Base-by-base conservation (phyloP, 768 basidiomycete genomes). In the Pisolithus orientalis region DNA sequence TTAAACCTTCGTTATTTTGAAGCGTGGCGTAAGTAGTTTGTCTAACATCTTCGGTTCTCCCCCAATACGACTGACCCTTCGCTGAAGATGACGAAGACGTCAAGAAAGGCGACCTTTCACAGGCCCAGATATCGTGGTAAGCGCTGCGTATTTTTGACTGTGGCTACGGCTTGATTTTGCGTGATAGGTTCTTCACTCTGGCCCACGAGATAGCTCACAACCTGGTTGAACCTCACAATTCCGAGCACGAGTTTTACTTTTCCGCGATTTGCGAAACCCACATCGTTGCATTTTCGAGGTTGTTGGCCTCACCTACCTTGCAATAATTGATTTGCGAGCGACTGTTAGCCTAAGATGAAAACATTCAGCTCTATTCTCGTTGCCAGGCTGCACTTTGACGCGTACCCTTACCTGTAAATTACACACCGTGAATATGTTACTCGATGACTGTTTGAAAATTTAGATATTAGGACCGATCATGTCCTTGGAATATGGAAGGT, bases 161-260 rank as follows among this genome's bases (percentile, higher is more conserved):
- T 42, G 10, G 45, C 8, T 31, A 53, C 37, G 46, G n/a, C 53
- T 39, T 53, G 37, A n/a, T 8, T 37, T 24, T 25, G 16, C 24
- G 32, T 4, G 21, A 7, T 57, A 87, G 88, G 89, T 99, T 87
- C 68, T 91, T 94, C 62, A 85, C 88, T 1, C 76, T 96, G 13
- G 93, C 94, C 0, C 95, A 96, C 65, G 93, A 93, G 63, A 88
- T 93, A 58, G 90, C 90, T 8, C 94, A 97, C 68, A 97, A 95
- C 62, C 72, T 96, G 2, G 85, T 94, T 14, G 76, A 83, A 39
- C 80, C 82, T 0, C 94, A 96, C 61, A 94, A 95, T 65, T 84
- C 90, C 1, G 86, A 94, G 62, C 94, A 95, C 57, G 91, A 93
- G 57, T 97, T 96, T 67, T 96, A 91, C 67, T 94, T 95, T 61